Base-by-base conservation (phyloP, 2,329 filamentous ascomycete species). In the Aspergillus caelatus region DNA sequence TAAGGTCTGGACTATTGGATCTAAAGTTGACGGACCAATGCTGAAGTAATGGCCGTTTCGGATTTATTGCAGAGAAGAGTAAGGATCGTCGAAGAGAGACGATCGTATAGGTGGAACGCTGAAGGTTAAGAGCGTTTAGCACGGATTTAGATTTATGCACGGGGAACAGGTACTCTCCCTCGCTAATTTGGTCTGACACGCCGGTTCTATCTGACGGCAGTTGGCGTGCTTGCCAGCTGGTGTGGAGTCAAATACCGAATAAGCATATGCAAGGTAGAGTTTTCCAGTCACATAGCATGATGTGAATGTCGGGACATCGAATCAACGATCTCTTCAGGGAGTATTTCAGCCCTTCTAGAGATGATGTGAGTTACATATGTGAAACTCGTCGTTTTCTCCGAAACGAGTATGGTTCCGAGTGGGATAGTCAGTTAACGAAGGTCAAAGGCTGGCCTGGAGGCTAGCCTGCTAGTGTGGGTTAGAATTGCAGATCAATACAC, bases 1-100 rank as follows among this genome's bases (percentile, higher is more conserved):
- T n/a, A 10, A 55, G n/a, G 52, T 14, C 52, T 55, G 34, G 52
- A 19, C 52, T 55, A 34, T 14, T 21, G 28, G 32, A 30, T 23
- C 16, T 11, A 36, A 54, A 9, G 11, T 39, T 14, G 32, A 55
- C 16, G 23, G 52, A 12, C 21, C 11, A 6, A 55, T 26, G n/a
- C n/a, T 55, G 52, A 55, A 26, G 32, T 23, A 34, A 39, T 55
- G n/a, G n/a, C n/a, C 12, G 52, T 55, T 55, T 55, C 52, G 52
- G 34, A 26, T 21, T 39, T 14, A 26, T 39, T 55, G 52, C 34
- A 55, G 52, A 55, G 52, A 55, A 55, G 3, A 39, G 52, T 26
- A 55, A 26, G 52, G 52, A 55, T 55, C 32, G 32, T 21, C 52
- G 26, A 34, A 32, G 2, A 6, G n/a, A 39, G n/a, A 26, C 26